These are phyloP conservation scores for Fusarium setosum DNA, from an alignment of 2,329 filamentous ascomycete species.

Conservation along the genomic window DNA sequence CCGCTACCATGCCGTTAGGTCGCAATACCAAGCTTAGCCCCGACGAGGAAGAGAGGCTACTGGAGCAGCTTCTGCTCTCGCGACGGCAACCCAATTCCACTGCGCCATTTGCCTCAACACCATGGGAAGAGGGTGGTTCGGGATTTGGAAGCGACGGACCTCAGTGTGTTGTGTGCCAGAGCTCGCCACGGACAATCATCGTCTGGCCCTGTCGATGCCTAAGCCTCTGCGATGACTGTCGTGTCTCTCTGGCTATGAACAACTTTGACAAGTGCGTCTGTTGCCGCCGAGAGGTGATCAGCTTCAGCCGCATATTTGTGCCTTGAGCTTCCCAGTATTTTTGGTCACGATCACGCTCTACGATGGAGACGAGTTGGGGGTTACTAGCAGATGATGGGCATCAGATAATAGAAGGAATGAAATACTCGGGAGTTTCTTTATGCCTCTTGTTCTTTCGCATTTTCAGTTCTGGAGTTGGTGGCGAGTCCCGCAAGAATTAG, in stretches of 20 bases:
- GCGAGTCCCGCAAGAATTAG: slow-evolving; percentile 6
- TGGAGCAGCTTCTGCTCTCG: slow-evolving; percentile 70
- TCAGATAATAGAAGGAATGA: slow-evolving; percentile 1
- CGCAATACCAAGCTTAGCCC: slow-evolving; percentile 57
- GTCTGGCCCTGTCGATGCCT: slow-evolving; percentile 97
- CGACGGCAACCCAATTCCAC: slow-evolving; percentile 50
- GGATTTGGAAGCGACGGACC: slow-evolving; percentile 79
- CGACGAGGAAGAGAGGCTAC: slow-evolving; percentile 69
- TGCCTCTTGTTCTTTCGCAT: background rate
- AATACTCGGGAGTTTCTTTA: slow-evolving; percentile 43
- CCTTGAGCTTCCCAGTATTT: slow-evolving; percentile 56
- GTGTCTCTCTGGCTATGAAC: slow-evolving; percentile 93
- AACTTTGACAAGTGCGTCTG: slow-evolving; percentile 98
- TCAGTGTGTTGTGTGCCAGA: slow-evolving; percentile 94
- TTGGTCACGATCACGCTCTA: background rate
- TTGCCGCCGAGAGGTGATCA: slow-evolving; percentile 87
- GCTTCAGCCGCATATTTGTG: slow-evolving; percentile 92
- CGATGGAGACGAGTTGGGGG: background rate
- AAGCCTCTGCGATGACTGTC: slow-evolving; percentile 93
- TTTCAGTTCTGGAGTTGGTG: slow-evolving; percentile 26
- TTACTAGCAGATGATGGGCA: background rate
- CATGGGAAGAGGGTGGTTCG: slow-evolving; percentile 78
- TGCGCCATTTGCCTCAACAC: slow-evolving; percentile 41
- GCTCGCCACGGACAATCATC: slow-evolving; percentile 85
- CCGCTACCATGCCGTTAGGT: slow-evolving; percentile 16